These are phyloP conservation scores for Lactarius pseudohatsudake DNA, from an alignment of 768 basidiomycete species.

Conservation along the genomic window DNA sequence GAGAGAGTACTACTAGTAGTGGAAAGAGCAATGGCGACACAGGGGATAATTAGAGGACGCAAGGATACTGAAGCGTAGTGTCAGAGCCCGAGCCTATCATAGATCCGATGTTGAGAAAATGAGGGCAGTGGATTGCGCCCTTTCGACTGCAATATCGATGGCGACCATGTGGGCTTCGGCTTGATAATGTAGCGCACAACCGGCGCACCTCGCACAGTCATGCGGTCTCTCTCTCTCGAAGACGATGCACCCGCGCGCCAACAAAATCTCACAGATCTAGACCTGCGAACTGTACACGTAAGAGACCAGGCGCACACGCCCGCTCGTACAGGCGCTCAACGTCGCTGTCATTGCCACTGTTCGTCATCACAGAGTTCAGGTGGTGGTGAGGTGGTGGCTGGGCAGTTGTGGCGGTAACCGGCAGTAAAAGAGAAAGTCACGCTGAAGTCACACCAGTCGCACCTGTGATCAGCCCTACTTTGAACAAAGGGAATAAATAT, in stretches of 20 bases:
- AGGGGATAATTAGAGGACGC: not conserved
- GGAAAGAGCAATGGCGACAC: slow-evolving; percentile 19
- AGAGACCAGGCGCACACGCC: not conserved
- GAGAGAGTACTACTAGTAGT: slow-evolving; percentile 3
- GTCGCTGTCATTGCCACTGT: too few relatives aligned
- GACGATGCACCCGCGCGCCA: not conserved
- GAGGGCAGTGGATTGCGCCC: slow-evolving; percentile 8
- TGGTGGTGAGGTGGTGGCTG: too few relatives aligned
- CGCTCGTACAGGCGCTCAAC: too few relatives aligned
- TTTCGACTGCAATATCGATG: slow-evolving; percentile 11
- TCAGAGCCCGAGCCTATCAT: not conserved
- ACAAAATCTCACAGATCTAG: too few relatives aligned
- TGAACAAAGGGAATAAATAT: too few relatives aligned
- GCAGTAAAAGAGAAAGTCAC: too few relatives aligned
- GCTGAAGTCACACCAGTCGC: too few relatives aligned
- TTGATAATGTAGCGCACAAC: slow-evolving; percentile 7
- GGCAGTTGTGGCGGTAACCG: too few relatives aligned
- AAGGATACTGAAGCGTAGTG: not conserved
- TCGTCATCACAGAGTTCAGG: too few relatives aligned
- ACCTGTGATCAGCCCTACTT: too few relatives aligned
- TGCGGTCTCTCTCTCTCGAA: not conserved
- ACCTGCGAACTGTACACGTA: not conserved
- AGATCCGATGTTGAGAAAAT: not conserved
- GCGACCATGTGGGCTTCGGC: slow-evolving; percentile 13
- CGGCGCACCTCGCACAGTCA: slow-evolving; percentile 10